A percentile compares a stretch with the other conserved stretches of the same genome.
phyloP scores from a whole-genome alignment of 2,329 filamentous ascomycete genomes.

The Xylariaceae sp. region DNA sequence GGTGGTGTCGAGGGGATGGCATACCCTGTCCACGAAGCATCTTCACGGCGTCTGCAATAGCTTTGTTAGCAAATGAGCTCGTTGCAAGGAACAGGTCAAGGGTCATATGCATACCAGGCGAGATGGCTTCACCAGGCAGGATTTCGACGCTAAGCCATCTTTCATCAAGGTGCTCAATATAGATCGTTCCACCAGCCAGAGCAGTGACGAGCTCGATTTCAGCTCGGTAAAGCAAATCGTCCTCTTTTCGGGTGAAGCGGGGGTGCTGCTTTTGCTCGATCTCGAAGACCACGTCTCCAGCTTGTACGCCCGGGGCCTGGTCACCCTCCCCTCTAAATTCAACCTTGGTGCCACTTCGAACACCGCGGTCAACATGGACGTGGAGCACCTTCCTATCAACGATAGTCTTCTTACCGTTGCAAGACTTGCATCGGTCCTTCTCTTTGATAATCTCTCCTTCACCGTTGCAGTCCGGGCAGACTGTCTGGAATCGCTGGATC shows the following conservation, averaged over 20 bases:
- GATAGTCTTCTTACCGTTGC: conserved; percentile 95
- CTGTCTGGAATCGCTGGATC: conserved; percentile 99
- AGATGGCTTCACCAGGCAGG: conserved; percentile 90
- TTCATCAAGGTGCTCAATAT: conserved; percentile 95
- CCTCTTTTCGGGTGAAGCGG: conserved; percentile 93
- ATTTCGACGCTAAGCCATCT: conserved; percentile 95
- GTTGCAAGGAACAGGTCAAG: not conserved
- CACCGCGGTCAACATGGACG: conserved; percentile 94
- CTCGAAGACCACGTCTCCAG: conserved; percentile 96
- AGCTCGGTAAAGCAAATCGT: conserved; percentile 92
- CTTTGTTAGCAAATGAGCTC: conserved; percentile 2
- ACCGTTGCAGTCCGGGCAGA: conserved; percentile 96
- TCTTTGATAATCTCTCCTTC: conserved; percentile 97
- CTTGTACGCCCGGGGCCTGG: conserved; percentile 88
- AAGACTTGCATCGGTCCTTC: conserved; percentile 96
- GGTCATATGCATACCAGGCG: conserved; percentile 68
- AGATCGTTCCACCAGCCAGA: conserved; percentile 86
- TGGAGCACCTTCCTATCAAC: conserved; percentile 98
- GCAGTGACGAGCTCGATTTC: conserved; percentile 96
- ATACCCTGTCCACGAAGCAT: conserved; percentile 96
- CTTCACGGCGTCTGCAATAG: conserved; percentile 77
- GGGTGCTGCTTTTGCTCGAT: conserved; percentile 99
- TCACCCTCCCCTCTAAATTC: conserved; percentile 97
- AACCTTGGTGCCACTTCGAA: conserved; percentile 91
- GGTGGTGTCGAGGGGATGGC: conserved; percentile 94